Evolutionary conservation across 495 filamentous ascomycete genomes (phyloP), one percentile per base, ranked within the genome.

Genomic region (Xylaria nigripes): DNA sequence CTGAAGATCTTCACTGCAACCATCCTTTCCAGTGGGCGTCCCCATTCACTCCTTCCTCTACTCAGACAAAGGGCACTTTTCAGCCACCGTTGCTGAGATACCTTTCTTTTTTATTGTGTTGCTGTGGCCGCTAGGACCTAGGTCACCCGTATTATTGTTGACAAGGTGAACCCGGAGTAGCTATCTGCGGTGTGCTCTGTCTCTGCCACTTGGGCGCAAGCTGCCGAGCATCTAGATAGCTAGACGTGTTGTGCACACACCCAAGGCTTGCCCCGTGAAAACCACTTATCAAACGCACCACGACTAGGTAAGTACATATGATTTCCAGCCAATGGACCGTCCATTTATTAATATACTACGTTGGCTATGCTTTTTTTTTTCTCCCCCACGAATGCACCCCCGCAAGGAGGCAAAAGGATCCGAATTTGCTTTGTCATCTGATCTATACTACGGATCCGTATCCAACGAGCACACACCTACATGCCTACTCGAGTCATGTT

Each of bases 1-100:
- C 61, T 67, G 61, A 61, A 60, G 61, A 67, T 67, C 64, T 59
- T 61, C 54, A 46, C 51, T 64, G 61, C 59, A 59, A 57, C 61
- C 61, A 51, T 46, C 58, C 53, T 54, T 62, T 49, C 52, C 50
- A 40, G 38, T 48, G 57, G n/a, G n/a, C n/a, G n/a, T n/a, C n/a
- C n/a, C n/a, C n/a, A n/a, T 53, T 46, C 12, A 19, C 29, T 10
- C 5, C n/a, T 47, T 38, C 45, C 50, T 44, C 19, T 15, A 21
- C 24, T 48, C 18, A 22, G 6, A 29, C 25, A 24, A n/a, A 40
- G 34, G 38, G 36, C 43, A 12, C 9, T 47, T 41, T 27, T 55
- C 52, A 43, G 45, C 44, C 44, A 43, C 42, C 38, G 40, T 19
- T 30, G 32, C 21, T 29, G 19, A 18, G 15, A 12, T 40, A 4